Percentiles rank a stretch among this genome's conserved stretches.
Evolutionary conservation across 768 basidiomycete species (phyloP).

Genomic region (Stropharia rugosoannulata): DNA sequence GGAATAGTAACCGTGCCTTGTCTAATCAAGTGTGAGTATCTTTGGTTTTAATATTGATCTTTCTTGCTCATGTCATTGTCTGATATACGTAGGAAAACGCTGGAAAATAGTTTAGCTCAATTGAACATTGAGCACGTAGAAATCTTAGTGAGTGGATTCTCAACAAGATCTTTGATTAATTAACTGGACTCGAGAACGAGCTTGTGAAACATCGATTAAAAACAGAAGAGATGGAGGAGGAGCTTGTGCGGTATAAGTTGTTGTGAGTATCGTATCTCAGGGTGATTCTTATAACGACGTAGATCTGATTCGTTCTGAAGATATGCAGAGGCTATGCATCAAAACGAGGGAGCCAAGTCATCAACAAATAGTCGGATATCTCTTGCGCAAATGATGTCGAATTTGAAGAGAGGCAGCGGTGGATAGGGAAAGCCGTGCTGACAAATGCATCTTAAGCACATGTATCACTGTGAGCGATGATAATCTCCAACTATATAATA

Average conservation of each 20-base stretch:
- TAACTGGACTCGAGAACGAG: constrained; percentile 60
- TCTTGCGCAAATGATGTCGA: constrained; percentile 40
- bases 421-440: neutral
- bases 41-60: neutral
- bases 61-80: constrained; percentile 1
- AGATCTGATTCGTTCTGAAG: constrained; percentile 22
- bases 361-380: constrained; percentile 54
- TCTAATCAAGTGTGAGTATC: constrained; percentile 73
- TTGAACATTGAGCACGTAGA: constrained; percentile 83
- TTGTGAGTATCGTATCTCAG: constrained; percentile 49
- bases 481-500: too few relatives aligned
- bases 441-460: too few relatives aligned
- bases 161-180: neutral
- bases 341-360: constrained; percentile 69
- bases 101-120: constrained; percentile 78
- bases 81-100: constrained; percentile 55
- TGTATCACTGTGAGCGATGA: too few relatives aligned
- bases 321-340: constrained; percentile 77
- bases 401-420: constrained; percentile 37
- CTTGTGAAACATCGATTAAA: constrained; percentile 86
- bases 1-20: constrained; percentile 76
- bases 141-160: constrained; percentile 48
- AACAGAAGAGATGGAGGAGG: constrained; percentile 91
- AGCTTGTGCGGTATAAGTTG: constrained; percentile 93
- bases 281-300: constrained; percentile 2